Base-by-base conservation (phyloP, 495 filamentous ascomycete genomes). In the Aspergillus diversus region DNA sequence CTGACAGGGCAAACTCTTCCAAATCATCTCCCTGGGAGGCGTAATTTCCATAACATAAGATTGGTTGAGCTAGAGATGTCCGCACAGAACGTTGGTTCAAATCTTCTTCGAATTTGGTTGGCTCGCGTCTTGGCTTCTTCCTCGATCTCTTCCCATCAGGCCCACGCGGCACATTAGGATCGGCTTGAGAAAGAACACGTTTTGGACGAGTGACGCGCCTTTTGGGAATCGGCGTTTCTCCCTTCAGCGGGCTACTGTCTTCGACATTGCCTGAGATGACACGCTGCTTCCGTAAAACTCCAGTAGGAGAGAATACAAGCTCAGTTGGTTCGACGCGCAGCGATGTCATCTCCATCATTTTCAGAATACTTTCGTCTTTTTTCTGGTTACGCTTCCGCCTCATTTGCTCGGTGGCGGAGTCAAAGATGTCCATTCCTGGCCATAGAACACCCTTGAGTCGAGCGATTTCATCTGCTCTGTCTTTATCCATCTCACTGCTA, bases 391-490 rank as follows among this genome's bases (percentile, higher is more conserved):
- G 86, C 75, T 85, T 91, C 42, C 90, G 86, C 68, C 88, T 88
- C 80, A 90, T 89, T 52, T 89, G 84, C 57, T 86, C 80, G 1
- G 86, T 91, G 7, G 93, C 93, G 11, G 92, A 89, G 70, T 97
- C 93, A 68, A 96, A 96, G 17, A 94, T 75, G 57, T 88, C 86
- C 93, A 97, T 97, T 8, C 93, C 93, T 5, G 90, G 90, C 81
- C 86, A 96, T 51, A 84, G 71, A 7, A 90, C 74, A 0, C 93
- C 93, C 73, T 96, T 97, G 61, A 97, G 78, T 55, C 74, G 70
- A 49, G 71, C 57, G 27, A 80, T 76, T 33, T 80, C 81, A 43
- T 78, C 75, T n/a, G 73, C 66, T 17, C 74, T 71, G 11, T 69
- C 66, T 17, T 75, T 77, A 31, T 76, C 66, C 13, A 61, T 58